Conservation (phyloP, 2,329 filamentous ascomycete species). For the Apiospora marii region DNA sequence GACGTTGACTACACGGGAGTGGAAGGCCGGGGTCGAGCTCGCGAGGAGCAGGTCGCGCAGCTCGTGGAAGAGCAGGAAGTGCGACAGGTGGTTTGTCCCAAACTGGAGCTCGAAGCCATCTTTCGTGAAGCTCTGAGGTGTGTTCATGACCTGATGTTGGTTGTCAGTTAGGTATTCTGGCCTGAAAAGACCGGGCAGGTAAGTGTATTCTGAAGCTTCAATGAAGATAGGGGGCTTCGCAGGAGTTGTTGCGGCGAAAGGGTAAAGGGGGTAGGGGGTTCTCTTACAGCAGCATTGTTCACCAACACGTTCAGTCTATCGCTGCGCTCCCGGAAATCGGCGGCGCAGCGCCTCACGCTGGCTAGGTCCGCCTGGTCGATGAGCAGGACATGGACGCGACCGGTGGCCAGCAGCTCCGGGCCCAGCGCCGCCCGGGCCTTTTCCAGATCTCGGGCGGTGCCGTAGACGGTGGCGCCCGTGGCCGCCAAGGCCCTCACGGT, state of each 20-base stretch:
- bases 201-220: no score
- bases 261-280: background rate
- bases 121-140: background rate
- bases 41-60: conserved; percentile 32
- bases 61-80: conserved; percentile 22
- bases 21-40: conserved; percentile 40
- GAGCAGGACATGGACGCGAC: conserved; percentile 45
- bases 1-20: conserved; percentile 31
- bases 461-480: conserved; percentile 54
- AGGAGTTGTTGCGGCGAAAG: background rate
- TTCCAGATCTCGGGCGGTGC: conserved; percentile 51
- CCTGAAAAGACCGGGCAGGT: background rate
- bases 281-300: conserved; percentile 32
- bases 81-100: conserved; percentile 24
- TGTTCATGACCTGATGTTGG: conserved; percentile 27
- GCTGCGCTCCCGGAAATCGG: background rate
- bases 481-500: conserved; percentile 50
- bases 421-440: conserved; percentile 42
- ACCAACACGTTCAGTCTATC: conserved; percentile 18
- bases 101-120: conserved; percentile 24
- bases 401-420: conserved; percentile 34
- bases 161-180: conserved; percentile 34
- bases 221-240: background rate
- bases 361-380: conserved; percentile 16
- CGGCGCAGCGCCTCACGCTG: conserved; percentile 21